phyloP scores from a whole-genome alignment of 2,329 filamentous ascomycete species.

The Sordariomycetes sp. region DNA sequence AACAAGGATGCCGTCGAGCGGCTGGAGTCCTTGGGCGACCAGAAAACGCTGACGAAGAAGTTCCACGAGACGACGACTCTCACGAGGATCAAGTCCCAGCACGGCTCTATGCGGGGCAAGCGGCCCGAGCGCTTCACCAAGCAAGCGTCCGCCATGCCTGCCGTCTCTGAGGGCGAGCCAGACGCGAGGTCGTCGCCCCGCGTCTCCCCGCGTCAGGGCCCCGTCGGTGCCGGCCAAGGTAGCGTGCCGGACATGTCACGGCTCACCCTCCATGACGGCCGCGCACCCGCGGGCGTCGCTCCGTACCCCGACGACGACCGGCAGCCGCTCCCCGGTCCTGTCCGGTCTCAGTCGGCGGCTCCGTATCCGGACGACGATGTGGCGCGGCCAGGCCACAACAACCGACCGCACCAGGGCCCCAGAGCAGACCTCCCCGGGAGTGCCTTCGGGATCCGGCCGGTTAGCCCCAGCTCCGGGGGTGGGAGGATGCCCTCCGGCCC shows the following conservation, averaged over 20 bases:
- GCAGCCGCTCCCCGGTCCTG: conserved; percentile 32
- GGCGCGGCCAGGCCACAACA: conserved; percentile 23
- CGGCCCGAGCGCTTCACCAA: conserved; percentile 47
- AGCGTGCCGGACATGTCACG: conserved; percentile 24
- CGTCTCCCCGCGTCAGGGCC: conserved; percentile 9
- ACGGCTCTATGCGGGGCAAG: conserved; percentile 53
- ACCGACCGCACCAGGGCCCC: conserved; percentile 33
- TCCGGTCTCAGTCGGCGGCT: conserved; percentile 29
- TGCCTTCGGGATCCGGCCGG: conserved; percentile 40
- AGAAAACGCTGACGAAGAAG: conserved; percentile 72
- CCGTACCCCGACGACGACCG: conserved; percentile 61
- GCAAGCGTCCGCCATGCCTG: conserved; percentile 26
- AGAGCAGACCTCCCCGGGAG: conserved; percentile 34
- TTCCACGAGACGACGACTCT: conserved; percentile 92
- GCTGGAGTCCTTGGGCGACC: conserved; percentile 71
- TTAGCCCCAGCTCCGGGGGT: conserved; percentile 13
- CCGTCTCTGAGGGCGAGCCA: conserved; percentile 27
- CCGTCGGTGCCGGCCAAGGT: conserved; percentile 8
- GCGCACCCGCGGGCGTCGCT: conserved; percentile 27
- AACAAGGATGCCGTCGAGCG: conserved; percentile 79
- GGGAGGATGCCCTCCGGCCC: conserved; percentile 30
- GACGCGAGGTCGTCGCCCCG: conserved; percentile 9
- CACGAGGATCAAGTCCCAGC: conserved; percentile 70
- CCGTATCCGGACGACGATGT: conserved; percentile 42
- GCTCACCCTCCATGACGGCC: background rate